phyloP scores from a whole-genome alignment of 331 rosid genomes.

The Malus hybrid region DNA sequence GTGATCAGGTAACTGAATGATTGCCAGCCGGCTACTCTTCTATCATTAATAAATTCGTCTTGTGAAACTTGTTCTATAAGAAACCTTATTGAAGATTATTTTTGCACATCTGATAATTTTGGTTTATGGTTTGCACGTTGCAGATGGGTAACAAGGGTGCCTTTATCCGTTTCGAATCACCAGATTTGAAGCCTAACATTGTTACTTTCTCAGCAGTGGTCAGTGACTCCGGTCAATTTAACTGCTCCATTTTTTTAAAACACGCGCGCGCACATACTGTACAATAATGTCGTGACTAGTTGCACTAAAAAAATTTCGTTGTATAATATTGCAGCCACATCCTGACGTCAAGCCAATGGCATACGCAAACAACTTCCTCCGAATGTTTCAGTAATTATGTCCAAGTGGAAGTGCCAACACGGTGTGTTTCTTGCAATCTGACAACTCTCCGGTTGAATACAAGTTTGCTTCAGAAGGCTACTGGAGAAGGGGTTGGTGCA shows the following conservation, averaged over 20 bases:
- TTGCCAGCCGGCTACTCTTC: neutral
- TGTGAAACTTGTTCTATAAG: neutral
- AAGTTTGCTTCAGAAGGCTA: conserved; percentile 13
- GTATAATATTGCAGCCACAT: conserved; percentile 66
- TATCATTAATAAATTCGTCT: neutral
- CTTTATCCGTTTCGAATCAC: conserved; percentile 86
- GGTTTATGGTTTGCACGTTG: conserved; percentile 23
- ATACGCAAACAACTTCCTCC: conserved; percentile 90
- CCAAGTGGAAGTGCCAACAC: conserved; percentile 23
- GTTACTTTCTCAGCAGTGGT: conserved; percentile 92
- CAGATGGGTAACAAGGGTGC: conserved; percentile 99
- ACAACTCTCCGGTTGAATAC: conserved; percentile 21
- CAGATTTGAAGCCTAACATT: conserved; percentile 81
- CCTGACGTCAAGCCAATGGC: conserved; percentile 99
- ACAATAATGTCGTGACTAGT: neutral
- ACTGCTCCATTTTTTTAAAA: neutral
- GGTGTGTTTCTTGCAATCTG: neutral
- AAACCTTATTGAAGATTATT: neutral
- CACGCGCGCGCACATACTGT: no score
- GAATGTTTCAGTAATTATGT: conserved; percentile 52
- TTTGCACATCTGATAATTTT: neutral
- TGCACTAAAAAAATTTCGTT: neutral
- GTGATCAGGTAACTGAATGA: conserved; percentile 76
- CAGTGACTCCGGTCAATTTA: conserved; percentile 21
- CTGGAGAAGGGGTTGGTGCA: conserved; percentile 16